Percentiles rank a stretch among this genome's conserved stretches.
Conservation (phyloP, 2,329 filamentous ascomycete genomes). For the Colletotrichum siamense region DNA sequence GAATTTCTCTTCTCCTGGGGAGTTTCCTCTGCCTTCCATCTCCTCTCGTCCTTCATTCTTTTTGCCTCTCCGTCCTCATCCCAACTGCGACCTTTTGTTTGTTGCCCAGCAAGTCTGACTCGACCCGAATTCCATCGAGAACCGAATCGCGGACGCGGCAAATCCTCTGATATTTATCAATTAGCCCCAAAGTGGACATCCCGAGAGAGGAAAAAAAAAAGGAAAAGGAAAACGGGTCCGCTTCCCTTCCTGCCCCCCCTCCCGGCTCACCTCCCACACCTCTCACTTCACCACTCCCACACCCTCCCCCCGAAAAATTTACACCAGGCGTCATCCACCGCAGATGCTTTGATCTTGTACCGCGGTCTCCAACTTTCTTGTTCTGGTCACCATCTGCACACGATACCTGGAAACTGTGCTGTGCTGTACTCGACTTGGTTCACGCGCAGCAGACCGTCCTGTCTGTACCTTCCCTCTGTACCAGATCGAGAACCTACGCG, state of each 20-base stretch:
- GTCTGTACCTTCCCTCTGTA: not conserved
- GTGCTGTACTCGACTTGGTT: not conserved
- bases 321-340: constrained; percentile 5
- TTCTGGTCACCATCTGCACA: not conserved
- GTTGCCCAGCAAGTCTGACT: not conserved
- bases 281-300: not conserved
- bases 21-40: not conserved
- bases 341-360: constrained; percentile 19
- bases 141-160: constrained; percentile 9
- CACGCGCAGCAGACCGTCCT: not conserved
- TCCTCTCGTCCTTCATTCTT: not conserved
- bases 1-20: constrained; percentile 9
- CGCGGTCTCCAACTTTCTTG: constrained; percentile 20
- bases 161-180: constrained; percentile 11
- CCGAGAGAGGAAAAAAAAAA: not conserved
- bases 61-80: constrained; percentile 22
- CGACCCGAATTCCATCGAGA: constrained; percentile 22
- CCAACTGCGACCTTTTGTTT: not conserved
- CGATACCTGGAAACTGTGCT: not conserved
- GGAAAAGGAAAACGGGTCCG: constrained; percentile 8
- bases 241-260: not conserved
- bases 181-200: constrained; percentile 11
- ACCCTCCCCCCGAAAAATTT: constrained; percentile 1
- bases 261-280: not conserved
- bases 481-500: not conserved